Conservation (phyloP, 2,329 filamentous ascomycete species). For the Aspergillus transmontanensis region DNA sequence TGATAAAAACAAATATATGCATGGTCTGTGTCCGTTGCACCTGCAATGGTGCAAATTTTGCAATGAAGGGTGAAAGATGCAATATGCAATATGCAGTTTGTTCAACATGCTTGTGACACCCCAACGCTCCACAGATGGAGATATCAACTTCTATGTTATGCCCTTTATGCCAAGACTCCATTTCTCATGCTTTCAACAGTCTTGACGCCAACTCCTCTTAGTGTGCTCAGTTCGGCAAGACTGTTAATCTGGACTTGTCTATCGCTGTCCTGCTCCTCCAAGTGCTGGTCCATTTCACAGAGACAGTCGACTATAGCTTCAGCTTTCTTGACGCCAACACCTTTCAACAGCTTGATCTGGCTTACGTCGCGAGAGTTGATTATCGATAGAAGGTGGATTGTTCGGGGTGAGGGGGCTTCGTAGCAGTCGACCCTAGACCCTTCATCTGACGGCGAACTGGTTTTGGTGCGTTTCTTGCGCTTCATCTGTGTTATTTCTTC, state of each 20-base stretch:
- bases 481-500: conserved; percentile 21
- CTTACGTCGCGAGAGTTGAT: conserved; percentile 50
- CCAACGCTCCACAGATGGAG: conserved; percentile 13
- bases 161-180: conserved; percentile 39
- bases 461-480: conserved; percentile 34
- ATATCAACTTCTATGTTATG: conserved; percentile 10
- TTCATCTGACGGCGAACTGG: conserved; percentile 22
- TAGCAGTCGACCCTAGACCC: conserved; percentile 22
- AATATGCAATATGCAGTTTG: conserved; percentile 7
- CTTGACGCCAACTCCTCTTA: conserved; percentile 49
- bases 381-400: conserved; percentile 46
- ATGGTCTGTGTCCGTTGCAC: background rate
- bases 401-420: conserved; percentile 42
- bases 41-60: background rate
- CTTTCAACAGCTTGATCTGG: conserved; percentile 50
- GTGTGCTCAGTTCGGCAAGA: conserved; percentile 43
- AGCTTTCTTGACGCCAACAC: conserved; percentile 51
- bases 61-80: background rate
- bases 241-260: conserved; percentile 38
- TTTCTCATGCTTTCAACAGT: conserved; percentile 52
- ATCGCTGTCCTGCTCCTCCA: conserved; percentile 20
- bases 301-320: conserved; percentile 52
- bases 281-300: conserved; percentile 43
- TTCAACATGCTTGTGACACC: background rate
- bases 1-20: conserved; percentile 1